phyloP scores from a whole-genome alignment of 1,139 yeast species.

The Candida neerlandica region DNA sequence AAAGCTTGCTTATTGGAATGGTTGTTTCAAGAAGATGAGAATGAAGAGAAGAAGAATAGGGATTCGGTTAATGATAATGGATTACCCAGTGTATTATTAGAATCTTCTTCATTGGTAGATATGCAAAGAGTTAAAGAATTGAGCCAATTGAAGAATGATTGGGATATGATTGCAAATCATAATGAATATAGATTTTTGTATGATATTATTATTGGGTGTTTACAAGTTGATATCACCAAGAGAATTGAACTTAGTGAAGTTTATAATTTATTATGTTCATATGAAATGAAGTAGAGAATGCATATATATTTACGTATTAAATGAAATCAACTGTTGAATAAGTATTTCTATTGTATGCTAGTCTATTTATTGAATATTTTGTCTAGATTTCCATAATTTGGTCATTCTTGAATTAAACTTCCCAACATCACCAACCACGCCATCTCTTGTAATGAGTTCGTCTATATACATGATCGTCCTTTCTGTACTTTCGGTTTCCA shows the following conservation, averaged over 20 bases:
- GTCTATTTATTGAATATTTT: background rate
- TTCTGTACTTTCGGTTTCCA: constrained; percentile 21
- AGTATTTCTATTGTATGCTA: background rate
- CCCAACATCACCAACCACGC: constrained; percentile 21
- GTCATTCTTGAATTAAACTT: constrained; percentile 23
- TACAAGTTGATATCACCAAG: constrained; percentile 51
- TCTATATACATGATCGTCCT: constrained; percentile 22
- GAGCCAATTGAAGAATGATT: constrained; percentile 20
- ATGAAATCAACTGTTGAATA: background rate
- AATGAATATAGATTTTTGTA: constrained; percentile 34
- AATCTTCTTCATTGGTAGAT: constrained; percentile 25
- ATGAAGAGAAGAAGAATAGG: constrained; percentile 11
- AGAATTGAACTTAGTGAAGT: constrained; percentile 24
- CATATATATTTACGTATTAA: background rate
- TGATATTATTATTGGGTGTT: constrained; percentile 56
- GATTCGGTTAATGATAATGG: constrained; percentile 9
- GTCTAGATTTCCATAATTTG: constrained; percentile 13
- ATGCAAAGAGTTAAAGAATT: constrained; percentile 22
- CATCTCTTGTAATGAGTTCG: constrained; percentile 22
- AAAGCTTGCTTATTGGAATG: constrained; percentile 34
- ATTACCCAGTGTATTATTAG: constrained; percentile 17
- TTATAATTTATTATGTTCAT: constrained; percentile 3
- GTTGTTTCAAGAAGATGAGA: constrained; percentile 22
- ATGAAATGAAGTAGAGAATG: background rate
- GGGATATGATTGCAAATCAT: constrained; percentile 22